Evolutionary conservation across 352 stramenopile genomes (phyloP), one percentile per base, ranked within the genome.

Genomic region (Globisporangium paddicum): DNA sequence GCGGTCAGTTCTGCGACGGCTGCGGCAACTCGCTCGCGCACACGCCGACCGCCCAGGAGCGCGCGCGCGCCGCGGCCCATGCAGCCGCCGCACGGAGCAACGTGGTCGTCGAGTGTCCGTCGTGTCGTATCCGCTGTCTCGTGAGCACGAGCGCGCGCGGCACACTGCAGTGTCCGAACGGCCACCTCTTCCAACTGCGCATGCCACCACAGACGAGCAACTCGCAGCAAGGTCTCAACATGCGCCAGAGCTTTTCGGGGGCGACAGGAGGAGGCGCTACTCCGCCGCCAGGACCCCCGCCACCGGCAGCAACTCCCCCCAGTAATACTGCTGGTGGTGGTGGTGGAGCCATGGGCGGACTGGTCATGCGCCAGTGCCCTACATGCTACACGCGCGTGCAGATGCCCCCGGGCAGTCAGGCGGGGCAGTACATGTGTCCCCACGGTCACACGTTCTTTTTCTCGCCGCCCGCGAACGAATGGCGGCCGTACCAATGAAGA

Each of bases 361-460:
- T 82, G 2, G 73, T 93, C 50, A 95, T 95, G 85, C 79, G 85
- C 7, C 81, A 92, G 72, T 95, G 85, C 44, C 82, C 85, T 48
- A 93, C 85, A 51, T 95, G 85, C 73, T 89, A 89, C 66, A 95
- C 85, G 58, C 85, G 83, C 51, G 85, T 95, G 55, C 85, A 95
- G 59, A 95, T 95, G 85, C 85, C 85, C 1, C 82, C 83, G 14
- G 82, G 82, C 18, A 92, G 81, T 37, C 85, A 92, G 61, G 79
- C 85, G 5, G 85, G 85, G 26, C 85, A 95, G 72, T 95, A 93
- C 74, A 93, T 95, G 82, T 95, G 85, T 78, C 85, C 85, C 0
- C 77, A 93, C 51, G 85, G 85, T 3, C 85, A 95, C 67, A 95
- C 85, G 25, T 95, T 95, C 60, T 90, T 86, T 69, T 95, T 88